These are phyloP conservation scores for Arthrobotrys entomopaga DNA, from an alignment of 2,329 filamentous ascomycete species.

Conservation along the genomic window DNA sequence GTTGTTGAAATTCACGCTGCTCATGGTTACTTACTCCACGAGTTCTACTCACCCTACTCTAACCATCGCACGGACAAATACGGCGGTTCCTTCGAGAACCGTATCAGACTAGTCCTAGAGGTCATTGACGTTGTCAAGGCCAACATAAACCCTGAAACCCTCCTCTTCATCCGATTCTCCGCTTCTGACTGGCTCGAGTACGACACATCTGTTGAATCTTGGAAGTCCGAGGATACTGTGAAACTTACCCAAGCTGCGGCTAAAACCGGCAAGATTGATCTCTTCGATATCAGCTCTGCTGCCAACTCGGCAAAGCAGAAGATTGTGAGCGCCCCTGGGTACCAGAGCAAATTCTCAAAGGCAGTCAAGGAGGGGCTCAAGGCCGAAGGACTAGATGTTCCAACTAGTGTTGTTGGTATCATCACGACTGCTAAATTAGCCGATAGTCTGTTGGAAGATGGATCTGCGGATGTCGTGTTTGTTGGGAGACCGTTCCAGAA, in stretches of 20 bases:
- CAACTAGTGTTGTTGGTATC: conserved; percentile 56
- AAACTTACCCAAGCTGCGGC: conserved; percentile 75
- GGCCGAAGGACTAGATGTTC: conserved; percentile 56
- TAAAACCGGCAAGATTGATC: conserved; percentile 75
- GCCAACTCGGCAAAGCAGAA: conserved; percentile 61
- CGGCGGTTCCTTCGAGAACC: conserved; percentile 74
- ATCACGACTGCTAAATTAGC: conserved; percentile 60
- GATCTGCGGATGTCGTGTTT: conserved; percentile 66
- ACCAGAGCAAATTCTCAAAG: conserved; percentile 59
- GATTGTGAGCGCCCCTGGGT: conserved; percentile 57
- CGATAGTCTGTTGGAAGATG: conserved; percentile 65
- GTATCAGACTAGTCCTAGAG: conserved; percentile 71
- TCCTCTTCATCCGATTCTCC: conserved; percentile 71
- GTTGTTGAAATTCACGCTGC: conserved; percentile 68
- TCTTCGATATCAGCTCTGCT: conserved; percentile 82
- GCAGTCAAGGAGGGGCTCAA: conserved; percentile 57
- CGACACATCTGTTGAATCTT: conserved; percentile 61
- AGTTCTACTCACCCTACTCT: conserved; percentile 67
- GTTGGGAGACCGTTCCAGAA: conserved; percentile 70
- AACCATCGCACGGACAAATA: conserved; percentile 73
- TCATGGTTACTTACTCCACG: conserved; percentile 70
- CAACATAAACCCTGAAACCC: conserved; percentile 67
- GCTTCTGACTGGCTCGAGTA: conserved; percentile 72
- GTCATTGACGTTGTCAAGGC: conserved; percentile 67
- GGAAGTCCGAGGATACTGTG: conserved; percentile 74